Base-by-base conservation (phyloP, 1,284 basidiomycete species). In the Golubevia sp. region DNA sequence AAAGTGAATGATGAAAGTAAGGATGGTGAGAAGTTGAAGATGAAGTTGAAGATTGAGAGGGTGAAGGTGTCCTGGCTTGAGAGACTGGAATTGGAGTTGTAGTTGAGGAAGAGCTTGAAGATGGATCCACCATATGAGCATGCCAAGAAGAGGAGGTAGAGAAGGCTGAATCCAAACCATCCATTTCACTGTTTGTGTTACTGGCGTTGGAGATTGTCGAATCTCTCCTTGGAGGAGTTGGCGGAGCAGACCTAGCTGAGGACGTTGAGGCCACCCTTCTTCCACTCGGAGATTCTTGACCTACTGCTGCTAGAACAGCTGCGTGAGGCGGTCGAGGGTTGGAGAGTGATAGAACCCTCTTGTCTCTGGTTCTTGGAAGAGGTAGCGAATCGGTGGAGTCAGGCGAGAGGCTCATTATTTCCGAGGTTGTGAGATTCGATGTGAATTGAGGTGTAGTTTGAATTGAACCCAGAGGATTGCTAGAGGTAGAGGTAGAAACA, bases 41-140 rank as follows among this genome's bases (percentile, higher is more conserved):
- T n/a, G 11, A 20, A 7, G 8, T 2, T 20, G 30, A 7, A 18
- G 55, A 21, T 3, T 20, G 30, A 2, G 55, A 56, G 21, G 55
- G 20, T 2, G 24, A 38, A 7, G 55, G 21, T 20, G 21, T 34
- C 13, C 21, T 56, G 24, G 21, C 23, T 23, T 34, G 30, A 34
- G 4, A 5, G 30, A 34, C 4, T 34, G 30, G 30, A 11, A 34
- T 34, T 34, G 30, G 30, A 34, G 30, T 34, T 34, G 30, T 11
- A 34, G 30, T 58, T 49, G n/a, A 13, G 15, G 7, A n/a, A n/a
- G 34, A 21, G 20, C 20, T 51, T 20, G 57, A n/a, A 0, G 53
- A 63, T n/a, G 65, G 61, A 18, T 72, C 65, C 1, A 63, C 23
- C 70, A 70, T 70, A 26, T 73, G 65, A 15, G 70, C 70, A 38